Base-by-base conservation (phyloP, 176 grass and related monocot genomes). In the Tillandsia leiboldiana region DNA sequence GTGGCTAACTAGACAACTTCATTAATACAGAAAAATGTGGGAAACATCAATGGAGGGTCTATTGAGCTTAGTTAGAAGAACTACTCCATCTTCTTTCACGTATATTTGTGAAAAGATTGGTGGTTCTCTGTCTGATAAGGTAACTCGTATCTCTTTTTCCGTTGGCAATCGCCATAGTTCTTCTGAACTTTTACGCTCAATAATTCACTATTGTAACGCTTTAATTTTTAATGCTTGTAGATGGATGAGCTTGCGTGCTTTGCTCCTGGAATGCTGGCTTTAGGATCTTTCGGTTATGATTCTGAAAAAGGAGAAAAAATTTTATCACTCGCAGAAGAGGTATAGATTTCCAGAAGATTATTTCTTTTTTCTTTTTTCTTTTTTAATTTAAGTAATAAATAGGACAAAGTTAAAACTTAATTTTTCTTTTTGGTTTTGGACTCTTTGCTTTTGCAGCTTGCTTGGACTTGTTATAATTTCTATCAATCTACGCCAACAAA, bases 191-290 rank as follows among this genome's bases (percentile, higher is more conserved):
- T 17, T 59, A 61, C 22, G 10, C 22, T 61, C 15, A 61, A 61
- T 61, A 61, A 23, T 61, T 15, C 10, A 61, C n/a, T 61, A 61
- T 18, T 2, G 24, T 64, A 14, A 54, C 67, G 48, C 52, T 74
- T 87, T 15, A 67, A 10, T 68, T 75, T 82, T 62, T 64, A 51
- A 57, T 61, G 58, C 27, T 56, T 64, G 69, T 83, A 99, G 95
- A 99, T 99, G 95, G 95, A 99, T 88, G 95, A 99, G 72, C 81
- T 99, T 80, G 95, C 95, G 67, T 99, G 95, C 75, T 99, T 99
- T 88, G 90, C 62, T 76, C 95, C 95, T 75, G 95, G 95, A 69
- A 99, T 99, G 95, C 82, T 99, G 66, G 90, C 95, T 63, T 74
- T 99, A 76, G 95, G 95, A 63, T 86, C 95, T 48, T 83, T 90